Conservation (phyloP, 768 basidiomycete species). For the Amanita muscaria region DNA sequence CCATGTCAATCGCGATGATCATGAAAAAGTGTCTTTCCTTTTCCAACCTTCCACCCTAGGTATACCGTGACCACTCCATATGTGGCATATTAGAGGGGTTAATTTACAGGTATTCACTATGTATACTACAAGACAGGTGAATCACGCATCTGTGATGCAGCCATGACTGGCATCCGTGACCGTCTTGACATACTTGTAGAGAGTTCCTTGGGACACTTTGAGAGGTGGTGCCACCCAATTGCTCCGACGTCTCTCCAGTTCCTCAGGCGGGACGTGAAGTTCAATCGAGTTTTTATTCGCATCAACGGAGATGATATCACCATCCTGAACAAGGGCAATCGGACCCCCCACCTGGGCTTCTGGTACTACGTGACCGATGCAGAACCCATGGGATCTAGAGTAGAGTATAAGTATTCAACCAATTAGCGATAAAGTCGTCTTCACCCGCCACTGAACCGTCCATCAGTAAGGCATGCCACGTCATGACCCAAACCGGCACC, state of each 20-base stretch:
- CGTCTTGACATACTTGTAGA: constrained; percentile 83
- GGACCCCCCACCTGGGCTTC: constrained; percentile 93
- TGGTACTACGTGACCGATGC: constrained; percentile 94
- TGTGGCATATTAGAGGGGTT: no score
- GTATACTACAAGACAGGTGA: no score
- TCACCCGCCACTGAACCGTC: constrained; percentile 96
- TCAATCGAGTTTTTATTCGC: constrained; percentile 81
- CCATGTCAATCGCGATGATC: no score
- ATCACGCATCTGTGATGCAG: constrained; percentile 83
- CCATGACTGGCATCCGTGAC: constrained; percentile 91
- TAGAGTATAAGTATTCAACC: neutral
- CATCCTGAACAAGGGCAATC: constrained; percentile 84
- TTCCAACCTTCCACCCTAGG: neutral
- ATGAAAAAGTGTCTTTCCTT: no score
- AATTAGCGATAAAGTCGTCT: constrained; percentile 22
- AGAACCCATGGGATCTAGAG: constrained; percentile 90
- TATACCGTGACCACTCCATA: neutral
- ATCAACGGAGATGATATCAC: constrained; percentile 82
- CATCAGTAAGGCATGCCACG: constrained; percentile 95
- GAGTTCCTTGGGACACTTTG: constrained; percentile 72
- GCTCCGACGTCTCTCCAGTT: constrained; percentile 62
- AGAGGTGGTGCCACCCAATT: constrained; percentile 81
- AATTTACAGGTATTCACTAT: neutral
- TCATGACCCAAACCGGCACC: constrained; percentile 94
- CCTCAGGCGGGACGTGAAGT: constrained; percentile 67